Conservation (phyloP, 306 rosid species). For the Luffa acutangula region DNA sequence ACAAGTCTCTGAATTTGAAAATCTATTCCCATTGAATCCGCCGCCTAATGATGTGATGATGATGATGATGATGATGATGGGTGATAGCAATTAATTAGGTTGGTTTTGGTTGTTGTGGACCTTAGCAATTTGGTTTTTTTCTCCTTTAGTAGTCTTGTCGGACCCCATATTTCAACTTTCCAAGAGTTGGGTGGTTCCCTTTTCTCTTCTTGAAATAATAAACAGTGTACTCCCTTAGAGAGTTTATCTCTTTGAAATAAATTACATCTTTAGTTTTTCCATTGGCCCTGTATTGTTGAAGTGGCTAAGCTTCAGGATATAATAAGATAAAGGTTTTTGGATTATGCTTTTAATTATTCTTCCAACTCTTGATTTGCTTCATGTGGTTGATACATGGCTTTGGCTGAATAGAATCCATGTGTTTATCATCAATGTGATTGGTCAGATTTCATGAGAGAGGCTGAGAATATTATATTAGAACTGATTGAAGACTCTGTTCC, state of each 20-base stretch:
- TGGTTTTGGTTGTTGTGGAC: conserved; percentile 4
- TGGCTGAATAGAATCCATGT: neutral
- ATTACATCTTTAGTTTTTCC: neutral
- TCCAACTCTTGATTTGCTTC: neutral
- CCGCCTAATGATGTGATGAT: too few relatives aligned
- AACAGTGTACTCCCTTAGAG: neutral
- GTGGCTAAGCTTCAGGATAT: neutral
- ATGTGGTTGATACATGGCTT: neutral
- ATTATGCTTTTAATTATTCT: neutral
- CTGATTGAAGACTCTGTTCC: neutral
- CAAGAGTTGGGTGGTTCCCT: neutral
- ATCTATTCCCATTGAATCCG: conserved; percentile 49
- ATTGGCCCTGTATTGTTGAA: neutral
- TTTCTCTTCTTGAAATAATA: neutral
- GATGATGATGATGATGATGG: neutral
- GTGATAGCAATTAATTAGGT: neutral
- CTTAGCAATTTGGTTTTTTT: neutral
- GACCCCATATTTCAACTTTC: neutral
- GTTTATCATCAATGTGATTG: neutral
- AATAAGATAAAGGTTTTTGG: neutral
- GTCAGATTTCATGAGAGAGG: neutral
- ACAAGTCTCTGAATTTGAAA: conserved; percentile 62
- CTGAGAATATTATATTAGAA: neutral
- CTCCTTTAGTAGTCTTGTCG: neutral
- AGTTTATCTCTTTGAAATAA: neutral